Evolutionary conservation across 768 basidiomycete species (phyloP), one percentile per base, ranked within the genome.

Genomic region (Tephrocybe rancida): DNA sequence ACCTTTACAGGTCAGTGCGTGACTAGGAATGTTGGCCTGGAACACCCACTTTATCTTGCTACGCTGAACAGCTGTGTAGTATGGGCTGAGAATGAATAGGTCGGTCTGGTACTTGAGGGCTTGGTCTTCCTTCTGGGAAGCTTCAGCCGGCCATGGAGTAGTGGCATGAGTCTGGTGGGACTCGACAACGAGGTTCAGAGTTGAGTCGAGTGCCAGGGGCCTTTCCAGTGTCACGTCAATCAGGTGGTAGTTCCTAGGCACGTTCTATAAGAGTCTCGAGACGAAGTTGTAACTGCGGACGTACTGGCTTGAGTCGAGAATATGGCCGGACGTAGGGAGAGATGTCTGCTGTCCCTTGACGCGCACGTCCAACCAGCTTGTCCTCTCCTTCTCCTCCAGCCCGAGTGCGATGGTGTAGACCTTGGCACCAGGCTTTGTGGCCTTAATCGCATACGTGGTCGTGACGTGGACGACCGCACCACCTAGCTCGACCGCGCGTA

Each of bases 401-500:
- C 82, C 76, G 25, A 93, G 74, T 14, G 86, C 83, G 59, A 93
- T 68, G 44, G 85, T 83, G 65, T 94, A 94, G 42, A 79, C 74
- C 27, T 77, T 77, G 18, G 85, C 78, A 29, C 74, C 79, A 54
- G 82, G 74, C 58, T 83, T 78, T 39, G 88, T 79, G 32, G 90
- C 83, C 65, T 84, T 90, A 67, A 93, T 83, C 18, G 89, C 85
- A 71, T 88, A 97, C 44, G 92, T 90, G 42, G 95, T 96, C 49
- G 86, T 90, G 77, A 95, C 84, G 74, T 89, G 87, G 51, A 93
- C 88, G 21, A 92, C 80, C 18, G 95, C 80, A 47, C 95, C 95
- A 30, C 89, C 93, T 21, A 97, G 88, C 62, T 97, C 95, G 54
- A 94, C 78, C 5, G 90, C 86, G 63, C 93, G 88, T 27, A 95